Evolutionary conservation across 768 basidiomycete species (phyloP).

Genomic region (Pholiota microspora): DNA sequence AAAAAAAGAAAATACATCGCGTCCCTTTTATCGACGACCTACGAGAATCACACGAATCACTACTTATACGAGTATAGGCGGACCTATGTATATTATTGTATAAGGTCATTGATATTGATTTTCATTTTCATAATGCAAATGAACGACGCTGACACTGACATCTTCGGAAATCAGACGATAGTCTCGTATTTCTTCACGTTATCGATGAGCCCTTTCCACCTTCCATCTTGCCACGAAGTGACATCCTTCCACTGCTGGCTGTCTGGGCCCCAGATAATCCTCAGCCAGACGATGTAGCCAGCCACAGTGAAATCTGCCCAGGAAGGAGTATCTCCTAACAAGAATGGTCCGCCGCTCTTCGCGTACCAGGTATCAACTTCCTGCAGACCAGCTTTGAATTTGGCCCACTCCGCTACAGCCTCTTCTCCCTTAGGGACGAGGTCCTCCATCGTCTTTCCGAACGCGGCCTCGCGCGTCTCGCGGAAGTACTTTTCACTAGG

Average conservation of each 20-base stretch:
- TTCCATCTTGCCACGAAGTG: slow-evolving; percentile 27
- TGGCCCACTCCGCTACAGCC: slow-evolving; percentile 25
- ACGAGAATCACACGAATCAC: no score
- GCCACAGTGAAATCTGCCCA: slow-evolving; percentile 32
- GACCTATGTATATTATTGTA: no score
- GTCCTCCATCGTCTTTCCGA: slow-evolving; percentile 34
- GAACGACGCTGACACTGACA: no score
- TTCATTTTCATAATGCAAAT: no score
- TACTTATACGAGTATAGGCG: no score
- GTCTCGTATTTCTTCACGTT: not conserved
- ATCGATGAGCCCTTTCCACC: slow-evolving; percentile 25
- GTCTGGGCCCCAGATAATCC: slow-evolving; percentile 26
- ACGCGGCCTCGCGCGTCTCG: slow-evolving; percentile 26
- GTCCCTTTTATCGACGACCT: no score
- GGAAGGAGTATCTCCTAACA: slow-evolving; percentile 32
- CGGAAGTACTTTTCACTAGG: slow-evolving; percentile 29
- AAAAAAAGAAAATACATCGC: no score
- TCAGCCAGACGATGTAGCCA: slow-evolving; percentile 16
- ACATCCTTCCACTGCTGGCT: slow-evolving; percentile 35
- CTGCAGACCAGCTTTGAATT: slow-evolving; percentile 18
- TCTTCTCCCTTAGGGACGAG: slow-evolving; percentile 25
- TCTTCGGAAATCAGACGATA: not conserved
- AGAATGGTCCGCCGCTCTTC: slow-evolving; percentile 25
- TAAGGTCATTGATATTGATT: no score
- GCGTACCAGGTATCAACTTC: slow-evolving; percentile 20